These are phyloP conservation scores for Leccinum variicolor DNA, from an alignment of 768 basidiomycete species.

Conservation along the genomic window DNA sequence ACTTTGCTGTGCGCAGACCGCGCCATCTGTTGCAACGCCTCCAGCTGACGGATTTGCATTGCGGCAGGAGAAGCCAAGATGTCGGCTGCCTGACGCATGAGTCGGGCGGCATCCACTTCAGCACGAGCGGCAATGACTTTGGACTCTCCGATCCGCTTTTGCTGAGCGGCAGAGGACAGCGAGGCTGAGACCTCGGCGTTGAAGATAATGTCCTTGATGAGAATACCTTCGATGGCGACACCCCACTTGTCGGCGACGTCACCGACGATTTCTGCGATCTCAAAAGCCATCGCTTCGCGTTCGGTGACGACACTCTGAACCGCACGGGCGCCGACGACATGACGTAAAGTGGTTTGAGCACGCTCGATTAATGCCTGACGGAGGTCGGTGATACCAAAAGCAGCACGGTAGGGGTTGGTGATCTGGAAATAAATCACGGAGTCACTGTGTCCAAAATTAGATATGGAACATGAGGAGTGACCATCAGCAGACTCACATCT, in stretches of 20 bases:
- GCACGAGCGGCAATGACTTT: conserved; percentile 96
- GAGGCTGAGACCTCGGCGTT: conserved; percentile 85
- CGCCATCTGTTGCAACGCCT: conserved; percentile 95
- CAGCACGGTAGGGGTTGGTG: conserved; percentile 86
- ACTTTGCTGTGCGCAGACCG: conserved; percentile 87
- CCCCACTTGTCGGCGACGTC: conserved; percentile 96
- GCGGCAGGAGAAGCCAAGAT: conserved; percentile 93
- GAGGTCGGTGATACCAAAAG: conserved; percentile 90
- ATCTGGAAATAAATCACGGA: conserved; percentile 95
- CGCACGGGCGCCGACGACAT: conserved; percentile 91
- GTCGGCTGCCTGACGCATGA: conserved; percentile 97
- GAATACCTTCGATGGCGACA: conserved; percentile 92
- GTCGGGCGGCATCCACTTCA: conserved; percentile 90
- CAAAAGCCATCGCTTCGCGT: conserved; percentile 93
- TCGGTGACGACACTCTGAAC: conserved; percentile 97
- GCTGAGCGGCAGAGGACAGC: conserved; percentile 92
- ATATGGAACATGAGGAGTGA: neutral
- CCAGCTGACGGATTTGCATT: conserved; percentile 97
- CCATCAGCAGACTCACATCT: conserved; percentile 55
- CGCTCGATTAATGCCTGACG: conserved; percentile 81
- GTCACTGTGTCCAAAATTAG: conserved; percentile 47
- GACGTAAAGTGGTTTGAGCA: conserved; percentile 93
- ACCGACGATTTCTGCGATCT: conserved; percentile 94
- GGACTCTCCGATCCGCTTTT: conserved; percentile 94
- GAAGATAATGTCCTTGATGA: conserved; percentile 95